Base-by-base conservation (phyloP, 805 yeast species). In the Hyphopichia homilentoma region DNA sequence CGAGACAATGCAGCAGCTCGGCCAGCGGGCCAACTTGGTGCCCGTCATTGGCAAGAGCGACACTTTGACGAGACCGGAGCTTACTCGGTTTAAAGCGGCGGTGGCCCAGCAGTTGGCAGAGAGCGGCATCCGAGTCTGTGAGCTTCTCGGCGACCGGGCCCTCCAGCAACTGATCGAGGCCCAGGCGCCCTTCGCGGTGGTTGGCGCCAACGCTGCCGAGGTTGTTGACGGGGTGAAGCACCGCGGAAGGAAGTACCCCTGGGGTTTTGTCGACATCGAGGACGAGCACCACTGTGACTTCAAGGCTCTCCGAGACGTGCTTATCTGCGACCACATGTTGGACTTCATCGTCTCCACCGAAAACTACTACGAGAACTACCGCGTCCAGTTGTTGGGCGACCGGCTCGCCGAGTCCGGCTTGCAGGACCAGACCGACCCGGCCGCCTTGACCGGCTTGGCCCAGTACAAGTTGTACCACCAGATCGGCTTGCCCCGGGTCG, bases 211-310 rank as follows among this genome's bases (percentile, higher is more conserved):
- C 40, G 68, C 70, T 7, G 30, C 7, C 22, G 29, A 25, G n/a
- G 45, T 46, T 15, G 27, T 42, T 1, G 47, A 45, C 6, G 52
- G 79, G 7, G 84, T 84, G 18, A n/a, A n/a, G n/a, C n/a, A n/a
- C n/a, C 69, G 83, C 41, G 95, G 93, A 12, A 72, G 96, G 48
- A 70, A 72, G 49, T 89, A 87, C 61, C 70, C 65, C 12, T 89
- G 96, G 96, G 97, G 97, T 1, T 57, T 75, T 15, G 84, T 85
- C 9, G 95, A 88, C 50, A 83, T 85, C 25, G 95, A 84, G 49
- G 81, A 86, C 53, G 73, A 72, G 13, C 56, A 63, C 6, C 88
- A 83, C 55, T 85, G 95, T 58, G 96, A 90, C 53, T 87, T 87
- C 49, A 41, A 58, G 18, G 68, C 68, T 39, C 67, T 89, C 41